Evolutionary conservation across 2,329 filamentous ascomycete species (phyloP).

Genomic region (Eutypa lata): DNA sequence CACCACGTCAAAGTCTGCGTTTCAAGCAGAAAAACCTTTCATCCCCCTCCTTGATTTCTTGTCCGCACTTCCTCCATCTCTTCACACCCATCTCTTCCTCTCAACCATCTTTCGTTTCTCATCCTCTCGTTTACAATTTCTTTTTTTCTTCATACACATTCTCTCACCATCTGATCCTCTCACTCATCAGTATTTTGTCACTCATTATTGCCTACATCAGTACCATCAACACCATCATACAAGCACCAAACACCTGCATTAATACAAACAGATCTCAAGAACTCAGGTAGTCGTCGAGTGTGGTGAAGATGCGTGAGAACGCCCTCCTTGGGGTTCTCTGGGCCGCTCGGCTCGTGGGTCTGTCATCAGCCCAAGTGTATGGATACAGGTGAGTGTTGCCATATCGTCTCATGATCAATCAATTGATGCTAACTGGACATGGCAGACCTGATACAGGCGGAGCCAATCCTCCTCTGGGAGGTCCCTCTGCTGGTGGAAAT

Average conservation of each 20-base stretch:
- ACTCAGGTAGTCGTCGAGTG: conserved; percentile 7
- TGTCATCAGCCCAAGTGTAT: conserved; percentile 22
- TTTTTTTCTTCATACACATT: neutral
- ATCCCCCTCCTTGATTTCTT: neutral
- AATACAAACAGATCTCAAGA: conserved; percentile 4
- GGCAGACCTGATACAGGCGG: neutral
- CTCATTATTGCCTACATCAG: conserved; percentile 15
- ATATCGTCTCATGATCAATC: neutral
- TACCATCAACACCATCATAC: neutral
- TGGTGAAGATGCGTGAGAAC: conserved; percentile 21
- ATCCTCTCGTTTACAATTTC: neutral
- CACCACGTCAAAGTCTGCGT: conserved; percentile 3
- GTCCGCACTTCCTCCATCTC: neutral
- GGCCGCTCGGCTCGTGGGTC: conserved; percentile 19
- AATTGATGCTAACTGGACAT: neutral
- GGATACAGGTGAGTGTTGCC: conserved; percentile 20
- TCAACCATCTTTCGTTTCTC: conserved; percentile 3
- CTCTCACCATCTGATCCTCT: conserved; percentile 4
- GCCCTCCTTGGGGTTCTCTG: conserved; percentile 24
- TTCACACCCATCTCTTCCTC: conserved; percentile 9
- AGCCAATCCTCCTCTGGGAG: neutral
- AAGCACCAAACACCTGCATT: conserved; percentile 3
- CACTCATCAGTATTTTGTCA: conserved; percentile 10
- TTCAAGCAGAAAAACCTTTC: conserved; percentile 16
- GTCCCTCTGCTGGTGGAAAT: neutral